Evolutionary conservation across 164 flowering plant genomes (phyloP).

Genomic region (Annona cherimola): DNA sequence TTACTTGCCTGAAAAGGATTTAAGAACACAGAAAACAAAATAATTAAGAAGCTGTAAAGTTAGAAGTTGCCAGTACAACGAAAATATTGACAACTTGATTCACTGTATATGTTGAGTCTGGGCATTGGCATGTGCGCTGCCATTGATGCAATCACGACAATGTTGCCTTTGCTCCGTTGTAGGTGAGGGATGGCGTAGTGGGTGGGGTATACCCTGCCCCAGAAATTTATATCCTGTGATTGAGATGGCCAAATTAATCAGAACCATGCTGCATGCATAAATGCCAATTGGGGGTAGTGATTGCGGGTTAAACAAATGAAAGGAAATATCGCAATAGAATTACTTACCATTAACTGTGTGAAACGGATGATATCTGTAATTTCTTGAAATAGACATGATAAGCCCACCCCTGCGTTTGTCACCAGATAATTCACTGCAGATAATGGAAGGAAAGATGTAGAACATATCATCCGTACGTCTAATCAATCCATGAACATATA

Average conservation of each 20-base stretch:
- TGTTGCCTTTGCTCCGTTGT: conserved; percentile 38
- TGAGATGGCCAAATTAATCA: neutral
- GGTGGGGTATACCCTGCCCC: conserved; percentile 48
- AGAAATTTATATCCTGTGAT: conserved; percentile 47
- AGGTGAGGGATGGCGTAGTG: conserved; percentile 46
- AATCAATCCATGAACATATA: too few species aligned
- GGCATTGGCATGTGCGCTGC: conserved; percentile 36
- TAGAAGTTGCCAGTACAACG: too few species aligned
- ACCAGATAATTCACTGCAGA: conserved; percentile 76
- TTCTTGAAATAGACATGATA: conserved; percentile 37
- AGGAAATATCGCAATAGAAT: too few species aligned
- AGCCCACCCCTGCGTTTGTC: too few species aligned
- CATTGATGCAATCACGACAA: conserved; percentile 30
- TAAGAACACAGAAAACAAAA: neutral
- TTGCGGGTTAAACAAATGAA: too few species aligned
- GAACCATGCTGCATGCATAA: too few species aligned
- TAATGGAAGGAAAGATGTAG: too few species aligned
- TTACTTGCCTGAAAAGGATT: conserved; percentile 52
- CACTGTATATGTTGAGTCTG: conserved; percentile 35
- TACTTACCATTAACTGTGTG: conserved; percentile 44
- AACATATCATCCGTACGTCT: too few species aligned
- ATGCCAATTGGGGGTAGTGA: too few species aligned
- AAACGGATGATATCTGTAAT: conserved; percentile 13
- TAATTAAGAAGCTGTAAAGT: neutral
- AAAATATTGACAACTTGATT: too few species aligned